Evolutionary conservation across 139 green algal genomes (phyloP).

Genomic region (Chlorella ohadii): DNA sequence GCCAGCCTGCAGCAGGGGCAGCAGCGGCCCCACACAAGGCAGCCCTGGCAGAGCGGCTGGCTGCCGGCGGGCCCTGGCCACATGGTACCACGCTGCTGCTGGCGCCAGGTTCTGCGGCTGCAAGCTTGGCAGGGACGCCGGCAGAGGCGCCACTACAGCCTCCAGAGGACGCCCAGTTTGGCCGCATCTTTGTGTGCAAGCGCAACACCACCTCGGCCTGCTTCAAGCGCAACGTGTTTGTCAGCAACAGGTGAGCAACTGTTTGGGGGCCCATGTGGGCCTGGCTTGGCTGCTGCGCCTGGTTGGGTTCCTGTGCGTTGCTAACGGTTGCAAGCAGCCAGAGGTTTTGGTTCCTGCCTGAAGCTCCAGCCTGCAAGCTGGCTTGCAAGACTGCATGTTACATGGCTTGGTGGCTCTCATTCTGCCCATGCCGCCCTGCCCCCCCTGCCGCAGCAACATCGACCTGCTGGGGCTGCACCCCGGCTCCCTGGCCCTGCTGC

Average conservation of each 20-base stretch:
- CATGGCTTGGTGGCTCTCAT: too few species aligned
- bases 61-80: background rate
- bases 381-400: too few species aligned
- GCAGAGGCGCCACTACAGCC: too few species aligned
- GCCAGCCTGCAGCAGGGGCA: background rate
- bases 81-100: background rate
- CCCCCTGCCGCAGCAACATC: background rate
- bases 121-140: background rate
- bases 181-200: conserved; percentile 19
- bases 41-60: background rate
- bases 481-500: conserved; percentile 26
- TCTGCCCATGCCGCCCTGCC: background rate
- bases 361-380: too few species aligned
- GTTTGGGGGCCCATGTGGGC: too few species aligned
- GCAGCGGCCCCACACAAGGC: background rate
- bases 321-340: too few species aligned
- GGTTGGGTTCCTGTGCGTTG: too few species aligned
- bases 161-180: background rate
- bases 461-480: conserved; percentile 13
- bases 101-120: background rate
- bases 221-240: background rate
- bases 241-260: conserved; percentile 21
- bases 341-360: too few species aligned
- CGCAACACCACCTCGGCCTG: conserved; percentile 4
- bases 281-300: too few species aligned